A percentile compares a stretch with the other conserved stretches of the same genome.
These are phyloP conservation scores for Paratrimastix pyriformis DNA, from an alignment of 78 protist species.

Conservation along the genomic window DNA sequence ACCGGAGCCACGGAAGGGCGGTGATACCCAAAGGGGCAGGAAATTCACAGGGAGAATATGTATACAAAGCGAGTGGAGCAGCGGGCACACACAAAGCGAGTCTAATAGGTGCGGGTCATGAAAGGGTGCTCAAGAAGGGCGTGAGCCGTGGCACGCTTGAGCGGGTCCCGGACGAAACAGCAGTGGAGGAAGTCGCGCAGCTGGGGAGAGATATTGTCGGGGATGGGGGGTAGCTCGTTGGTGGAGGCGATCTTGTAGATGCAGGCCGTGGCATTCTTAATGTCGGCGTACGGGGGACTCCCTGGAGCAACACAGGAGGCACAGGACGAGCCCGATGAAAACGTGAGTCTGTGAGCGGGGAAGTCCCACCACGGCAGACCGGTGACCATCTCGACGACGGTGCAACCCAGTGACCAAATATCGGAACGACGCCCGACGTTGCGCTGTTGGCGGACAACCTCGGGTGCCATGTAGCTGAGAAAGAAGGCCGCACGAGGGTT, in stretches of 20 bases:
- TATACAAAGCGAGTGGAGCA: too few species aligned
- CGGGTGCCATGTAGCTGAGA: slow-evolving; percentile 17
- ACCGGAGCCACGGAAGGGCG: too few species aligned
- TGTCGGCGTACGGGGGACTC: slow-evolving; percentile 12
- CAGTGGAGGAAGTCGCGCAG: not conserved
- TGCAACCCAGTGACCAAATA: slow-evolving; percentile 10
- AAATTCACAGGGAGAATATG: too few species aligned
- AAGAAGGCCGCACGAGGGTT: not conserved
- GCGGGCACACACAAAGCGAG: too few species aligned
- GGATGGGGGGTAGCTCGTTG: not conserved
- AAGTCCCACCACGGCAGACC: too few species aligned
- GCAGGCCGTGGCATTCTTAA: slow-evolving; percentile 16
- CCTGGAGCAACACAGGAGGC: too few species aligned
- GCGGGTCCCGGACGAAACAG: slow-evolving; percentile 4
- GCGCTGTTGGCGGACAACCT: slow-evolving; percentile 10
- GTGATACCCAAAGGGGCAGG: too few species aligned
- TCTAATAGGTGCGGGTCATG: too few species aligned
- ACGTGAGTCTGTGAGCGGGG: too few species aligned
- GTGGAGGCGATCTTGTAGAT: slow-evolving; percentile 11
- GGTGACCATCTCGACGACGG: slow-evolving; percentile 7
- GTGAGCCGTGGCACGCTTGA: not conserved
- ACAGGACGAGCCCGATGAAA: too few species aligned
- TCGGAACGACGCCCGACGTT: slow-evolving; percentile 7
- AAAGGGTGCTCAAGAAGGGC: not conserved
- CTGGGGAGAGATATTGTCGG: not conserved